phyloP scores from a whole-genome alignment of 2,329 filamentous ascomycete genomes.

The Tolypocladium album region DNA sequence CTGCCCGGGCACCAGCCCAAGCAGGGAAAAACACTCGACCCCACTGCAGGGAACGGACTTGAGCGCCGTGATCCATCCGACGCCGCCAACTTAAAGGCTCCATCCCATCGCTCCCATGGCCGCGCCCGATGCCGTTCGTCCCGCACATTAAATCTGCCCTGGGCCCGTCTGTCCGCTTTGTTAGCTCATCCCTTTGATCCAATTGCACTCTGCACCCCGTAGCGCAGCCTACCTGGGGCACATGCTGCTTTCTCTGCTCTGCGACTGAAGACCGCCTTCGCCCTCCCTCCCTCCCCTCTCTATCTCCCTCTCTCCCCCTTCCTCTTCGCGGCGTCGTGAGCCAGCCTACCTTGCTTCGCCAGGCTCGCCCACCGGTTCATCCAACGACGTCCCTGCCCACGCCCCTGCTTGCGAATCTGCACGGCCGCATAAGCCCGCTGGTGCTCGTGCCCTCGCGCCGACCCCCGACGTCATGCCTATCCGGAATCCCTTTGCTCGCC shows the following conservation, averaged over 20 bases:
- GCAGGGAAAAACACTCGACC: background rate
- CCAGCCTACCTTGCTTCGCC: background rate
- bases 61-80: background rate
- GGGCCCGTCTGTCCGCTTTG: background rate
- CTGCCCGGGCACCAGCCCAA: background rate
- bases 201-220: background rate
- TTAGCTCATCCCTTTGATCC: background rate
- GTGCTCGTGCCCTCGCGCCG: background rate
- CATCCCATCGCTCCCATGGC: background rate
- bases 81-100: background rate
- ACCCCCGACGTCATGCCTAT: constrained; percentile 47
- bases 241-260: background rate
- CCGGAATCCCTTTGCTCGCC: constrained; percentile 60
- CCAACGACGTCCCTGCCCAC: background rate
- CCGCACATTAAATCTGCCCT: background rate
- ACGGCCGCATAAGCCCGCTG: background rate
- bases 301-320: background rate
- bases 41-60: background rate
- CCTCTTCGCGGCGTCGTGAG: background rate
- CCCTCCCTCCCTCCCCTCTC: too few species aligned
- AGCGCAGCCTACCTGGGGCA: background rate
- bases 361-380: background rate
- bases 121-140: background rate
- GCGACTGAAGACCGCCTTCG: background rate
- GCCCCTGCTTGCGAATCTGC: background rate